These are phyloP conservation scores for Chimonanthus salicifolius DNA, from an alignment of 164 flowering plant genomes.

Conservation along the genomic window DNA sequence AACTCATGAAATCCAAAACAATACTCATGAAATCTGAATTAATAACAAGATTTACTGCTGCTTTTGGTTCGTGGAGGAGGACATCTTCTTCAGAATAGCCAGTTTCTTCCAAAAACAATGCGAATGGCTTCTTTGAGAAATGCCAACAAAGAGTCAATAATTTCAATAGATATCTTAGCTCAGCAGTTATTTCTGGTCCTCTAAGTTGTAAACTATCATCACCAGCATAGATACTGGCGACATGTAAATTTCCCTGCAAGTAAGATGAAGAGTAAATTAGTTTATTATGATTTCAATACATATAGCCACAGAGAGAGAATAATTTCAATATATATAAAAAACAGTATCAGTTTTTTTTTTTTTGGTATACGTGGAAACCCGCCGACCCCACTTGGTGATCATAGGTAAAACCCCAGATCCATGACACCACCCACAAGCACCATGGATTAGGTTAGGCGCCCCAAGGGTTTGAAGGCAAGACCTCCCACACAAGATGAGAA, in stretches of 20 bases:
- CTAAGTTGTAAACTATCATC: slow-evolving; percentile 61
- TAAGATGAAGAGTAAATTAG: neutral
- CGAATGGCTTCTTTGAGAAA: slow-evolving; percentile 91
- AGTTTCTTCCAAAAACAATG: slow-evolving; percentile 77
- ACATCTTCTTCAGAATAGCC: slow-evolving; percentile 72
- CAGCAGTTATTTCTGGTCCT: slow-evolving; percentile 61
- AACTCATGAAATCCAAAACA: slow-evolving; percentile 2
- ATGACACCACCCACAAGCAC: too few relatives aligned
- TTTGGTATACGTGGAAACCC: too few relatives aligned
- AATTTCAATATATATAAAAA: too few relatives aligned
- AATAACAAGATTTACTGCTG: slow-evolving; percentile 59
- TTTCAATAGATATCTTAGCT: slow-evolving; percentile 63
- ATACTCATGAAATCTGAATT: neutral
- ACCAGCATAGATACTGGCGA: slow-evolving; percentile 68
- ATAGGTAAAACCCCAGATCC: too few relatives aligned
- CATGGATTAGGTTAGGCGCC: too few relatives aligned
- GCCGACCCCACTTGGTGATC: too few relatives aligned
- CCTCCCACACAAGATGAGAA: too few relatives aligned
- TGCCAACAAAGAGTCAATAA: slow-evolving; percentile 94
- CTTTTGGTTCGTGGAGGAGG: slow-evolving; percentile 94
- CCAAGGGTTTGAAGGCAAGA: too few relatives aligned
- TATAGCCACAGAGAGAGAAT: neutral
- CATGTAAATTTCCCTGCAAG: slow-evolving; percentile 77
- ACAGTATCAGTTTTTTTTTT: too few relatives aligned
- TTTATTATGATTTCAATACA: neutral